phyloP scores from a whole-genome alignment of 208 protist genomes.

The Leishmania lainsoni region DNA sequence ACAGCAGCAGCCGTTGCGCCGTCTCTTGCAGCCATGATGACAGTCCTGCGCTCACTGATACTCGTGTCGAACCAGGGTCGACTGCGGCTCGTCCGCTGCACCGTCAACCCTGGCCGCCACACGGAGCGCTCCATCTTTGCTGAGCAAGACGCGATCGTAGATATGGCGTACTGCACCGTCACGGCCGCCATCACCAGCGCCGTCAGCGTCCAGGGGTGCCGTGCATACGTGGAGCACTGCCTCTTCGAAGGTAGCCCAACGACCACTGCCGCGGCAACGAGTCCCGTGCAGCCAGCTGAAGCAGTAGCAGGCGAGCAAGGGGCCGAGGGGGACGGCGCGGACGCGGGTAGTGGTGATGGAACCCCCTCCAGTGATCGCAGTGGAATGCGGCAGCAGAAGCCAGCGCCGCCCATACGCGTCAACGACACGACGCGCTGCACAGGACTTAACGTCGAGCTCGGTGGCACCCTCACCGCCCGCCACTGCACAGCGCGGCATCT shows the following conservation, averaged over 20 bases:
- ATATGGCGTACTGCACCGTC: slow-evolving; percentile 55
- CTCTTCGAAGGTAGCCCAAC: slow-evolving; percentile 32
- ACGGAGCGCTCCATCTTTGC: slow-evolving; percentile 71
- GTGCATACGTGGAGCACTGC: slow-evolving; percentile 50
- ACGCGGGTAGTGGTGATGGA: not conserved
- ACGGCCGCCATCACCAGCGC: slow-evolving; percentile 51
- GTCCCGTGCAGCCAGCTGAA: not conserved
- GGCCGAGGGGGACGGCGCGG: not conserved
- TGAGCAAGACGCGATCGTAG: slow-evolving; percentile 67
- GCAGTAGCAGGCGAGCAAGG: not conserved
- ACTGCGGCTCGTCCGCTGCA: slow-evolving; percentile 41
- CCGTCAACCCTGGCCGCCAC: slow-evolving; percentile 34
- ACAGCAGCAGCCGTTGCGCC: not conserved
- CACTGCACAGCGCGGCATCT: slow-evolving; percentile 53
- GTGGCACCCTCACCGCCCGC: slow-evolving; percentile 61
- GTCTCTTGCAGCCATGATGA: slow-evolving; percentile 15
- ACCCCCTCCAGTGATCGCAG: not conserved
- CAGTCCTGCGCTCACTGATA: slow-evolving; percentile 51
- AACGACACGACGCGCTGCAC: slow-evolving; percentile 42
- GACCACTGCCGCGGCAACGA: slow-evolving; percentile 2
- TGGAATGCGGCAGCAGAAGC: not conserved
- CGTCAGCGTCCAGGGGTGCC: slow-evolving; percentile 71
- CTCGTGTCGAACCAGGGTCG: slow-evolving; percentile 66
- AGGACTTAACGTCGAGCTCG: slow-evolving; percentile 74
- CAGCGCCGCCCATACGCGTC: slow-evolving; percentile 18